A percentile compares a stretch with the other conserved stretches of the same genome.
These are phyloP conservation scores for Hypoxylon cercidicola DNA, from an alignment of 495 filamentous ascomycete genomes.

Conservation along the genomic window DNA sequence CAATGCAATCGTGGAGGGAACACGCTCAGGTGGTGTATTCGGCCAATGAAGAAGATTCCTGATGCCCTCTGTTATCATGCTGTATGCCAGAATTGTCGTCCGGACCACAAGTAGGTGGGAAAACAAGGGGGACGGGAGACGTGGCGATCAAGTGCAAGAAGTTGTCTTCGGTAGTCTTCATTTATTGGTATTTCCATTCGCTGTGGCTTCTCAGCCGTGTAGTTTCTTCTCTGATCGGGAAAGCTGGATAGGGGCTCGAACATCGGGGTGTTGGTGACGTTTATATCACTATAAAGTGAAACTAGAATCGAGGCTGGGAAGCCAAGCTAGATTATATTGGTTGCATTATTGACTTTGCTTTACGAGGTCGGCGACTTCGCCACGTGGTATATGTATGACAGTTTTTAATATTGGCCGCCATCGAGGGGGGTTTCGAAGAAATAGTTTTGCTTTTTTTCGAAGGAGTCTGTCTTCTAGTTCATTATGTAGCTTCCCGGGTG, in stretches of 20 bases:
- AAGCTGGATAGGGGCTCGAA: conserved; percentile 1
- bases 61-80: conserved; percentile 56
- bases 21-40: conserved; percentile 49
- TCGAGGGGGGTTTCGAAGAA: conserved; percentile 11
- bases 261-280: neutral
- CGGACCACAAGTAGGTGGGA: conserved; percentile 12
- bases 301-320: conserved; percentile 14
- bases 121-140: neutral
- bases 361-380: conserved; percentile 41
- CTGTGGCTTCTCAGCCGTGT: neutral
- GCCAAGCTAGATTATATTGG: conserved; percentile 36
- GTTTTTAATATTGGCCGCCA: conserved; percentile 27
- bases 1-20: conserved; percentile 55
- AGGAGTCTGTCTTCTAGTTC: conserved; percentile 29
- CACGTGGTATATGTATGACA: conserved; percentile 41
- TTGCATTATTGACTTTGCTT: conserved; percentile 39
- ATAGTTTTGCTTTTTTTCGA: conserved; percentile 36
- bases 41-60: conserved; percentile 49
- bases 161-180: neutral
- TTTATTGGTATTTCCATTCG: too few species aligned
- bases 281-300: conserved; percentile 22
- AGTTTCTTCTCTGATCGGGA: neutral
- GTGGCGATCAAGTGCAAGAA: neutral
- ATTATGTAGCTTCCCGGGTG: conserved; percentile 30
- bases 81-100: conserved; percentile 37